Evolutionary conservation across 768 basidiomycete species (phyloP), one percentile per base, ranked within the genome.

Genomic region (Hemileccinum impolitum): DNA sequence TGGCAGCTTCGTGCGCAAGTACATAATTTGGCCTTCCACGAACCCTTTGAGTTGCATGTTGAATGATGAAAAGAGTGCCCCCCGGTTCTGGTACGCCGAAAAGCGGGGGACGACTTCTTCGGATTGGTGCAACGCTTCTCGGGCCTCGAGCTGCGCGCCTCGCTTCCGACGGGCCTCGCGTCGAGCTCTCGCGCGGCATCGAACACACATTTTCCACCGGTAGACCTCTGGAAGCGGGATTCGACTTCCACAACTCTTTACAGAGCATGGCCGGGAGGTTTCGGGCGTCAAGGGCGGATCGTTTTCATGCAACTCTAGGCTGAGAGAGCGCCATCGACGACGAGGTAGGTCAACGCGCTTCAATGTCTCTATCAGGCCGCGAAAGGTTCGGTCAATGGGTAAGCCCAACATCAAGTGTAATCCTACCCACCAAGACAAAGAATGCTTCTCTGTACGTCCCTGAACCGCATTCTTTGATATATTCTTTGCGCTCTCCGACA

Each of bases 161-260:
- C 32, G 42, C 31, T 40, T 52, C 21, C 34, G 18, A 19, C 38
- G 42, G 0, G 54, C 46, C 1, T 45, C 28, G 2, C 37, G 51
- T 31, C 63, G 60, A 5, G 61, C 49, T 13, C 21, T 44, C n/a
- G 51, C 44, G n/a, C 70, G 69, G 53, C 75, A 77, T 1, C 55
- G 37, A n/a, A 53, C 45, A 37, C 78, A 80, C 43, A 65, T 64
- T 46, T 72, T 71, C 67, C 66, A 72, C 3, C 39, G 60, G 55
- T 78, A 77, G 48, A 75, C 70, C 14, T 56, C 56, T 1, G 43
- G 43, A 3, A 68, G 60, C 0, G 76, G 74, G 0, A 78, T 60
- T 8, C 72, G 64, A 30, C 57, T 64, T 1, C 57, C 60, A 45
- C 78, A 79, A 21, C 52, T 45, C 32, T 43, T 58, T 5, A 62